phyloP scores from a whole-genome alignment of 495 filamentous ascomycete species.

The Platismatia glauca region DNA sequence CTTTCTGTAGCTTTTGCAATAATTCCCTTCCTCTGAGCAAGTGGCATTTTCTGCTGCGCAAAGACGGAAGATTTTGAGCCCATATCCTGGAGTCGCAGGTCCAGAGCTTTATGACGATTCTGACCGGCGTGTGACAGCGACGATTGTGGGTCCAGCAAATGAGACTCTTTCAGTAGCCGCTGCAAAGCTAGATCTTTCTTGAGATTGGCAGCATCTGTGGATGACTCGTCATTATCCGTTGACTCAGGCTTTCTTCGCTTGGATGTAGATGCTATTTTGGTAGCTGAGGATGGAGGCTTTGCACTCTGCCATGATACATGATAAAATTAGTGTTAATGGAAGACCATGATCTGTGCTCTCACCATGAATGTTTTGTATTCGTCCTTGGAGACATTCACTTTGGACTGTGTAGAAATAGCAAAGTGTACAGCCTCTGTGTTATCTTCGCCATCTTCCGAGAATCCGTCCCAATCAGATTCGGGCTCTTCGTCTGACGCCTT shows the following conservation, averaged over 20 bases:
- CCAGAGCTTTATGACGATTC: constrained; percentile 64
- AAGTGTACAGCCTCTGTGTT: constrained; percentile 61
- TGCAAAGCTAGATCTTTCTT: constrained; percentile 92
- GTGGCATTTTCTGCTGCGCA: constrained; percentile 73
- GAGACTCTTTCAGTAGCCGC: constrained; percentile 80
- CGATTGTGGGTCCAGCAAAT: constrained; percentile 64
- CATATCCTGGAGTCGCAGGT: constrained; percentile 70
- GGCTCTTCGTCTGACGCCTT: constrained; percentile 24
- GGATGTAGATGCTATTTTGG: constrained; percentile 27
- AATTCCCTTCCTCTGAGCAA: constrained; percentile 72
- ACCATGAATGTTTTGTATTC: constrained; percentile 76
- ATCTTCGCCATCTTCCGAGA: constrained; percentile 42
- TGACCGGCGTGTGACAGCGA: constrained; percentile 55
- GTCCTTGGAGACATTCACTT: constrained; percentile 48
- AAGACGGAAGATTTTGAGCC: constrained; percentile 69
- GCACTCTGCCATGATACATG: constrained; percentile 28
- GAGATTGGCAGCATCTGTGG: constrained; percentile 53
- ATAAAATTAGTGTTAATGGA: neutral
- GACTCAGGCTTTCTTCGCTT: constrained; percentile 30
- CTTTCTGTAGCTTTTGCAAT: constrained; percentile 48
- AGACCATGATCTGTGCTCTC: constrained; percentile 19
- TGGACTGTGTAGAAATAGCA: constrained; percentile 30
- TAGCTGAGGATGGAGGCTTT: constrained; percentile 43
- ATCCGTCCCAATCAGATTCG: constrained; percentile 54
- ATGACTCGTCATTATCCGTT: constrained; percentile 41